Conservation (phyloP, 805 yeast species). For the Schizosaccharomyces osmophilus region DNA sequence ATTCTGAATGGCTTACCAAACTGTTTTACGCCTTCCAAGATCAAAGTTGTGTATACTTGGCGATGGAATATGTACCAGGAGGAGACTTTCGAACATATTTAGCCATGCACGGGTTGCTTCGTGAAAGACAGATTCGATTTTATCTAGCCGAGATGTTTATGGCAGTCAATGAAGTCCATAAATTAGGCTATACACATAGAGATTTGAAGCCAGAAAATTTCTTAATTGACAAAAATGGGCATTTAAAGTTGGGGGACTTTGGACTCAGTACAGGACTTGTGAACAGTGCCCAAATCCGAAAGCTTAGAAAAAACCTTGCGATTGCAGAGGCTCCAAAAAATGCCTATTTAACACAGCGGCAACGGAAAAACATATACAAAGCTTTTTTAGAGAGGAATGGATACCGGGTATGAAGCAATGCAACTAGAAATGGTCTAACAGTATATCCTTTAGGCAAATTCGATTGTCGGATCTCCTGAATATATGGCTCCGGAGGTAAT, state of each 20-base stretch:
- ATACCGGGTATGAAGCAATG: background rate
- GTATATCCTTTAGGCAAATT: constrained; percentile 58
- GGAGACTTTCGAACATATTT: constrained; percentile 90
- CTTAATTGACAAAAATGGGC: constrained; percentile 71
- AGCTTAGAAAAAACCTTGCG: constrained; percentile 50
- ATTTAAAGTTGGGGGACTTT: constrained; percentile 80
- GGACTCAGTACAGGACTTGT: constrained; percentile 93
- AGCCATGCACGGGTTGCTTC: constrained; percentile 74
- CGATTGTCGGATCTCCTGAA: constrained; percentile 96
- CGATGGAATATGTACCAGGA: constrained; percentile 98
- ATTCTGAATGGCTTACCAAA: constrained; percentile 89
- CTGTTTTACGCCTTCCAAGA: constrained; percentile 88
- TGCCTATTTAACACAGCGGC: constrained; percentile 19
- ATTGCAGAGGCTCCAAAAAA: constrained; percentile 28
- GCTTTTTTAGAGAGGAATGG: background rate
- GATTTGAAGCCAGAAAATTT: constrained; percentile 91
- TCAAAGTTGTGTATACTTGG: constrained; percentile 63
- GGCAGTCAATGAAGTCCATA: constrained; percentile 78
- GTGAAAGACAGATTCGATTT: constrained; percentile 87
- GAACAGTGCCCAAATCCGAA: constrained; percentile 74
- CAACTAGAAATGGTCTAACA: background rate
- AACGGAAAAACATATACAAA: background rate
- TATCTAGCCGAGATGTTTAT: constrained; percentile 90
- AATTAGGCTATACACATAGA: constrained; percentile 85
- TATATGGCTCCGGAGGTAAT: constrained; percentile 95